phyloP scores from a whole-genome alignment of 202 grass and related monocot genomes.

The Panicum hallii region DNA sequence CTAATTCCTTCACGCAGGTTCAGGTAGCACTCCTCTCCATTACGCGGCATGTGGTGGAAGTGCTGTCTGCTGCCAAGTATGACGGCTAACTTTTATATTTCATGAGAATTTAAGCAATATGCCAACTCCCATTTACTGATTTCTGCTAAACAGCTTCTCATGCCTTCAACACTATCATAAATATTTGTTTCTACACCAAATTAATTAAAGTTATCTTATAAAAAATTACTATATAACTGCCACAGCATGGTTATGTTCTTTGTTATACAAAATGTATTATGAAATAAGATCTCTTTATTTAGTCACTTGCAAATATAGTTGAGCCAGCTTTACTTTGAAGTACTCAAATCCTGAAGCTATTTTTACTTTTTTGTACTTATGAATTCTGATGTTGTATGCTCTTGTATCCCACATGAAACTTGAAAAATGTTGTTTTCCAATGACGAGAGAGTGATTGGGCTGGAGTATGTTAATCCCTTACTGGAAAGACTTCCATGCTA shows the following conservation, averaged over 20 bases:
- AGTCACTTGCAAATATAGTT: not conserved
- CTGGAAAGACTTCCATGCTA: not conserved
- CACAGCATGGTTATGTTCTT: slow-evolving; percentile 13
- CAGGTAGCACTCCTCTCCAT: slow-evolving; percentile 90
- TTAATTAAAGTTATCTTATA: not conserved
- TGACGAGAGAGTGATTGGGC: not conserved
- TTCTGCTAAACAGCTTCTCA: slow-evolving; percentile 74
- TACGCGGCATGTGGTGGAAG: slow-evolving; percentile 96
- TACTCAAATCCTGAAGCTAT: slow-evolving; percentile 11
- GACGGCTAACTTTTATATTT: slow-evolving; percentile 40
- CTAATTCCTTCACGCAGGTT: slow-evolving; percentile 55
- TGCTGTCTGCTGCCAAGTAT: slow-evolving; percentile 94
- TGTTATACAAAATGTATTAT: slow-evolving; percentile 12
- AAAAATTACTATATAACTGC: not conserved
- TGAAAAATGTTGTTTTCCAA: slow-evolving; percentile 1
- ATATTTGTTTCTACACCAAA: not conserved
- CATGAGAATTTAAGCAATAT: slow-evolving; percentile 40
- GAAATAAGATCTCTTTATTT: slow-evolving; percentile 6
- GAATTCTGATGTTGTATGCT: slow-evolving; percentile 7
- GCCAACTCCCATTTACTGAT: slow-evolving; percentile 46
- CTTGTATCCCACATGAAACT: not conserved
- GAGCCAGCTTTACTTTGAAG: not conserved
- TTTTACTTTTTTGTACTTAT: not conserved
- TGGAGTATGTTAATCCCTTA: slow-evolving; percentile 10
- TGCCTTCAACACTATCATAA: slow-evolving; percentile 52